Base-by-base conservation (phyloP, 2,329 filamentous ascomycete genomes). In the Fusarium goolgardi region DNA sequence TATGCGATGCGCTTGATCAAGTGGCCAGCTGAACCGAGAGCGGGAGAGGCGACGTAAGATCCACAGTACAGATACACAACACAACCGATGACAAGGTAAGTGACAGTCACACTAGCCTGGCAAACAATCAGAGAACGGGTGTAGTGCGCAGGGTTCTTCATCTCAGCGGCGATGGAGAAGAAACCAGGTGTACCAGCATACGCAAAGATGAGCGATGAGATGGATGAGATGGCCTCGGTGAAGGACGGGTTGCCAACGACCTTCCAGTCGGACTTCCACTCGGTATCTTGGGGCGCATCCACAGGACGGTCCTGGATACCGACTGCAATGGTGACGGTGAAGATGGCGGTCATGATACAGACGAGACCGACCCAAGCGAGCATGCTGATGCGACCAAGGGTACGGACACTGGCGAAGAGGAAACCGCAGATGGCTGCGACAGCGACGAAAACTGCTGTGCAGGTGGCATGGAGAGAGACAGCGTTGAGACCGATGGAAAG, bases 21-120 rank as follows among this genome's bases (percentile, higher is more conserved):
- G 1, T 54, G 31, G 5, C 82, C 82, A 1, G 81, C 82, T 13
- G 81, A 82, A 3, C 82, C 83, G 12, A 84, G 77, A 13, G 82
- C 81, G 0, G 82, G 83, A 0, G 81, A 83, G 0, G 82, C 79
- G 6, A 84, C 81, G 58, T 79, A 83, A 0, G 80, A 81, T 0
- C 83, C 82, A 62, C 80, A 83, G 70, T 75, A 84, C 32, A 80
- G 77, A 72, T 84, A 84, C 4, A 84, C 78, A 0, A 83, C 80
- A 3, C 75, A 65, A 8, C 75, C 75, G n/a, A 81, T 76, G 13
- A 74, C 58, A 12, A 76, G 51, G 21, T 80, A 80, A 20, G 76
- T 77, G 16, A 77, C 39, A 1, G 77, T 71, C 2, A 80, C 70
- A 1, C 59, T 74, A 55, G 16, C 53, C 63, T 66, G 74, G 58